These are phyloP conservation scores for Sclerospora graminicola DNA, from an alignment of 352 stramenopile species.

Conservation along the genomic window DNA sequence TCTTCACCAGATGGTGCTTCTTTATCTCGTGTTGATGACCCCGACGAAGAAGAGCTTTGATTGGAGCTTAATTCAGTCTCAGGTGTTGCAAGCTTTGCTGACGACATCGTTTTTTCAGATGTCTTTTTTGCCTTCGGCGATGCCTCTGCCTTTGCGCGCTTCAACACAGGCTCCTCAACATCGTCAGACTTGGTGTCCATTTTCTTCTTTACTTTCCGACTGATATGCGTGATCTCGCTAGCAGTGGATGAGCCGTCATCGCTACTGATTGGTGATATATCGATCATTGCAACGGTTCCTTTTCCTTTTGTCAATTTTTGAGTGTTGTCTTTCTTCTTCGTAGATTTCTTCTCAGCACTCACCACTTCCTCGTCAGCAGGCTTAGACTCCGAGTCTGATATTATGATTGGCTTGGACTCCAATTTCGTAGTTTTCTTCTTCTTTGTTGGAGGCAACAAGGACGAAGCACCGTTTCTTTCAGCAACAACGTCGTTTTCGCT, in stretches of 20 bases:
- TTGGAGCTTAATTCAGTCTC: slow-evolving; percentile 6
- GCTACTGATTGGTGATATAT: neutral
- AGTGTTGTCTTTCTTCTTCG: slow-evolving; percentile 18
- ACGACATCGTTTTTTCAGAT: slow-evolving; percentile 9
- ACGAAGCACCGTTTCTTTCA: slow-evolving; percentile 1
- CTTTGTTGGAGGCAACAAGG: slow-evolving; percentile 12
- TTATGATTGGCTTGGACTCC: neutral
- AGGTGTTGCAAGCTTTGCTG: slow-evolving; percentile 2
- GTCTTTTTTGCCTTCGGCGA: slow-evolving; percentile 15
- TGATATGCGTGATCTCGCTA: slow-evolving; percentile 7
- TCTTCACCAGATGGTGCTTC: slow-evolving; percentile 15
- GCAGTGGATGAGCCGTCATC: slow-evolving; percentile 15
- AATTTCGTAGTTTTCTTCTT: slow-evolving; percentile 19
- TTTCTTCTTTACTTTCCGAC: slow-evolving; percentile 33
- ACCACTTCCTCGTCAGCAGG: neutral
- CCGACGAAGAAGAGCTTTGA: slow-evolving; percentile 7
- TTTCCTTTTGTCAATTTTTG: slow-evolving; percentile 19
- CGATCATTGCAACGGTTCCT: neutral
- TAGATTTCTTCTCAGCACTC: slow-evolving; percentile 7
- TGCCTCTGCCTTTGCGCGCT: slow-evolving; percentile 28
- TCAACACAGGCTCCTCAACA: slow-evolving; percentile 18
- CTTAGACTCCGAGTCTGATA: neutral
- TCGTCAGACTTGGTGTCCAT: slow-evolving; percentile 14
- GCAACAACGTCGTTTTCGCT: slow-evolving; percentile 7
- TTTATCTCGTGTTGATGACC: slow-evolving; percentile 4